These are phyloP conservation scores for Gracilaria domingensis DNA, from an alignment of 23 red algal species.

Conservation along the genomic window DNA sequence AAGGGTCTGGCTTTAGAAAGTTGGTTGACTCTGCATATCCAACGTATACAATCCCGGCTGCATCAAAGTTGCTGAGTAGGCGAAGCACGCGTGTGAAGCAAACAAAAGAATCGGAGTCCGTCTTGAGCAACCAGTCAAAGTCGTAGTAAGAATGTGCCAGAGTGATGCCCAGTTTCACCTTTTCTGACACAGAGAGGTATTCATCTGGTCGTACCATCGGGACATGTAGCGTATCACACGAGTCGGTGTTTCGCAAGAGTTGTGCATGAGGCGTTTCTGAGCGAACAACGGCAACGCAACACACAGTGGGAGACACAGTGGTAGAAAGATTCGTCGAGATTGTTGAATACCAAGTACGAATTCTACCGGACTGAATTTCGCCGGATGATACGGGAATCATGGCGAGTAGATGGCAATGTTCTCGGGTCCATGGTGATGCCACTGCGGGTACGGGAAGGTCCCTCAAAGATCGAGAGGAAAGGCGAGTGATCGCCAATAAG, in stretches of 20 bases:
- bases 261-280: background rate
- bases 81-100: conserved; percentile 17
- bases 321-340: background rate
- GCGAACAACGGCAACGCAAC: conserved; percentile 20
- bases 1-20: background rate
- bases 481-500: background rate
- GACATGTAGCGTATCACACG: conserved; percentile 6
- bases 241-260: background rate
- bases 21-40: conserved; percentile 12
- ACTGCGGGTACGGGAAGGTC: background rate
- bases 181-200: conserved; percentile 13
- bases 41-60: background rate
- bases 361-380: background rate
- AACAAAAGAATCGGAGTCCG: conserved; percentile 27
- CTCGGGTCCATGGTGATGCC: background rate
- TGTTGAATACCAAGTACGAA: conserved; percentile 7
- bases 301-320: conserved; percentile 2
- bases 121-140: conserved; percentile 31
- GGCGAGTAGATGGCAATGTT: background rate
- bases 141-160: background rate
- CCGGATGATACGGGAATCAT: background rate
- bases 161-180: conserved; percentile 4
- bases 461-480: background rate
- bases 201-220: conserved; percentile 20
- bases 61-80: conserved; percentile 12